Evolutionary conservation across 1,139 yeast species (phyloP), one percentile per base, ranked within the genome.

Genomic region (Saccharomyces hybrid): DNA sequence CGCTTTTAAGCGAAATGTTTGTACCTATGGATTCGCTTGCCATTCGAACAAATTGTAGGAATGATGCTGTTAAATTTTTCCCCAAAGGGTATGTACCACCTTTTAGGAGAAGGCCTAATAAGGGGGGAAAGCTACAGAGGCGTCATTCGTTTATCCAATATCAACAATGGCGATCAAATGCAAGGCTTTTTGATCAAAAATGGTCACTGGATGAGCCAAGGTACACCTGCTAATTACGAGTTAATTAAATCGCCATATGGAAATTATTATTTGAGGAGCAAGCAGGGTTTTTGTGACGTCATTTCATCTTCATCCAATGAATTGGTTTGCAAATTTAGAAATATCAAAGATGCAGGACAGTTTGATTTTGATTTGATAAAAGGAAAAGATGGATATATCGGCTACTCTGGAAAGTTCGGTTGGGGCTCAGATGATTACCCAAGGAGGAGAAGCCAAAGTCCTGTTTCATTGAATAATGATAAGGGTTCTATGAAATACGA

Each of bases 161-260:
- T 83, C 54, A 67, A 76, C 4, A 38, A 38, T 38, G 44, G 44
- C 2, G 44, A 38, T 19, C 44, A 38, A 11, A 38, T 38, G 26
- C 97, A 96, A 2, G 66, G 66, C 2, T 89, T 97, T 72, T 73
- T 91, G 55, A 91, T 90, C 63, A 81, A 86, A 58, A 87, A 82
- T 64, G 98, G 98, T 4, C 80, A 82, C 62, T 90, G 95, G 91
- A 88, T 85, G 71, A 71, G 78, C 5, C 77, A 82, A 41, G 97
- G 97, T 0, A 83, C 96, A 1, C 91, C 97, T 71, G 98, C 97
- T 2, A 83, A 86, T 2, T 89, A 78, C 71, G 75, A 77, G 19
- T 62, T 82, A 21, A 63, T 76, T 16, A 73, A 81, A 53, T 80
- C 84, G 42, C 79, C 80, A 38, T 84, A 81, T 69, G 95, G 95